phyloP scores from a whole-genome alignment of 305 asterid species.

The Fraxinus albicans region DNA sequence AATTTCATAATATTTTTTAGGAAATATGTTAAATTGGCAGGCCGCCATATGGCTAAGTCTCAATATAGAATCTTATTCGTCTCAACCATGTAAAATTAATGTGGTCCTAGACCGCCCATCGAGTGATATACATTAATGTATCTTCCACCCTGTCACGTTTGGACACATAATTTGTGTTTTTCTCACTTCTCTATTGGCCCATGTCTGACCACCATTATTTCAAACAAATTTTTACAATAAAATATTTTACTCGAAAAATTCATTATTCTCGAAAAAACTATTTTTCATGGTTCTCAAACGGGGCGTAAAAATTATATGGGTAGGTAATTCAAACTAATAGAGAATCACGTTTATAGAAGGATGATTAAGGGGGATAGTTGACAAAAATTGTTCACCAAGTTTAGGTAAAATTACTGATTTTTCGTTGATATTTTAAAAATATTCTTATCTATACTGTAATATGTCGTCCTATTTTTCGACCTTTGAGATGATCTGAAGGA shows the following conservation, averaged over 20 bases:
- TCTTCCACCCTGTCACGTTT: background rate
- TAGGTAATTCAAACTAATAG: no score
- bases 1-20: background rate
- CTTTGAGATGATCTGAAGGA: background rate
- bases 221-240: no score
- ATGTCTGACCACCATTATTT: no score
- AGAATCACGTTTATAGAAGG: background rate
- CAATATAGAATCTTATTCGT: background rate
- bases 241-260: no score
- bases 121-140: background rate
- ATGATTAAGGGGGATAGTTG: background rate
- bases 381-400: no score
- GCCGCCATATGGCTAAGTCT: background rate
- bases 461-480: background rate
- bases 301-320: no score
- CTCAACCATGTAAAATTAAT: background rate
- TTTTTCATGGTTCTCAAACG: no score
- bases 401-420: no score
- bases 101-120: background rate
- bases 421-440: background rate
- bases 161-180: background rate
- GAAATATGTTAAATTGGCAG: background rate
- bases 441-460: background rate
- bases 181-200: background rate
- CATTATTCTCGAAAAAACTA: no score